Evolutionary conservation across 2,329 filamentous ascomycete genomes (phyloP).

Genomic region (Pseudogymnoascus sp.): DNA sequence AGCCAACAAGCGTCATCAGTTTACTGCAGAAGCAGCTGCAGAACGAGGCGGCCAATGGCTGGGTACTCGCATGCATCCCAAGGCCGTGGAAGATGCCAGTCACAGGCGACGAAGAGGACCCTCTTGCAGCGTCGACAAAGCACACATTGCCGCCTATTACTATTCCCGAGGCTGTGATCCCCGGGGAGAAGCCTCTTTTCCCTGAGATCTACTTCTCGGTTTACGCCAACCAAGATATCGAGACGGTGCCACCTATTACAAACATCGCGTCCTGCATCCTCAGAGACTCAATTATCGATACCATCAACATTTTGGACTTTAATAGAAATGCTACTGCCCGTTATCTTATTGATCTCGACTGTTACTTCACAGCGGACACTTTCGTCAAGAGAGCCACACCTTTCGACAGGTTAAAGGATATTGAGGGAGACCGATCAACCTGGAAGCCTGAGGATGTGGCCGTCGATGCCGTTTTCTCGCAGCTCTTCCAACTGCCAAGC

Average conservation of each 20-base stretch:
- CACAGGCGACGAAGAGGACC: constrained; percentile 53
- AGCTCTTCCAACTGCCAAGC: constrained; percentile 77
- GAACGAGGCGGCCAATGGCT: constrained; percentile 62
- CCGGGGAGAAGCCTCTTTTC: constrained; percentile 70
- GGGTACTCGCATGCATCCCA: constrained; percentile 64
- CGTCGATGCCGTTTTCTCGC: constrained; percentile 95
- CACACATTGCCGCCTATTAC: constrained; percentile 69
- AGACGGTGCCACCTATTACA: constrained; percentile 73
- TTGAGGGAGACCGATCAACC: constrained; percentile 57
- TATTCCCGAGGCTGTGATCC: constrained; percentile 66
- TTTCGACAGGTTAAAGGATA: constrained; percentile 76
- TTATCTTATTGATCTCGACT: constrained; percentile 87
- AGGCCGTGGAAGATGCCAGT: constrained; percentile 54
- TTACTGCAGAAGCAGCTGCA: constrained; percentile 82
- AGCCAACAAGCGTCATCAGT: constrained; percentile 64
- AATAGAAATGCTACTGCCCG: constrained; percentile 83
- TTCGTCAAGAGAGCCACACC: constrained; percentile 91
- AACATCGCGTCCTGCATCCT: constrained; percentile 75
- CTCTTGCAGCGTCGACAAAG: constrained; percentile 52
- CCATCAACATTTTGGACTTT: constrained; percentile 87
- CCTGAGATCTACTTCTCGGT: constrained; percentile 93
- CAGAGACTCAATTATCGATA: constrained; percentile 79
- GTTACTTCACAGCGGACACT: constrained; percentile 81
- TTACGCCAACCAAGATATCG: constrained; percentile 76
- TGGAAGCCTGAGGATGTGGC: constrained; percentile 98